A percentile compares a stretch with the other conserved stretches of the same genome.
These are phyloP conservation scores for Rubroboletus pulcherrimus DNA, from an alignment of 768 basidiomycete species.

Conservation along the genomic window DNA sequence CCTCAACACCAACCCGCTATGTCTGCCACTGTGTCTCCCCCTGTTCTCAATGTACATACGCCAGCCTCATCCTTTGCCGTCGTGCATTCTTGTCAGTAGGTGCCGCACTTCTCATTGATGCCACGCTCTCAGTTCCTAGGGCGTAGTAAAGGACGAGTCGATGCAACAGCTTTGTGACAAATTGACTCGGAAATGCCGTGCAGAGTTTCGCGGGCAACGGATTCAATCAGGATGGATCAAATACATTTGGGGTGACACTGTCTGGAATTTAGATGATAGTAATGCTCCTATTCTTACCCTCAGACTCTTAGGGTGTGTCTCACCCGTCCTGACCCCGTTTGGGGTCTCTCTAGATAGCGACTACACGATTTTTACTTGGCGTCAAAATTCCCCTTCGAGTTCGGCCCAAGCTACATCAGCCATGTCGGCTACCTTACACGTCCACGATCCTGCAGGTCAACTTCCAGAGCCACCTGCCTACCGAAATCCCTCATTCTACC, in stretches of 20 bases:
- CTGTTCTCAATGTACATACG: slow-evolving; percentile 72
- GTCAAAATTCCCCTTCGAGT: slow-evolving; percentile 44
- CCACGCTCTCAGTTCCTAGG: slow-evolving; percentile 6
- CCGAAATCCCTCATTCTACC: slow-evolving; percentile 66
- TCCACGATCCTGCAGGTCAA: slow-evolving; percentile 56
- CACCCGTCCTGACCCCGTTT: neutral
- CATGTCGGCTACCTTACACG: slow-evolving; percentile 45
- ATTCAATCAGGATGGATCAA: slow-evolving; percentile 82
- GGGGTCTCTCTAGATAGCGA: slow-evolving; percentile 60
- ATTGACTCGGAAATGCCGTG: slow-evolving; percentile 61
- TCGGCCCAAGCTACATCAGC: slow-evolving; percentile 13
- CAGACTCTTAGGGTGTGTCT: neutral
- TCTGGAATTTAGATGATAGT: slow-evolving; percentile 94
- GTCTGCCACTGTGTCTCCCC: slow-evolving; percentile 31
- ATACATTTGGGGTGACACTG: slow-evolving; percentile 72
- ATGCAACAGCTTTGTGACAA: slow-evolving; percentile 64
- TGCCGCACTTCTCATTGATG: neutral
- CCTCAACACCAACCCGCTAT: slow-evolving; percentile 8
- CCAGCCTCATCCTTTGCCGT: slow-evolving; percentile 72
- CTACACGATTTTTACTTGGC: slow-evolving; percentile 82
- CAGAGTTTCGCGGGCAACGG: slow-evolving; percentile 54
- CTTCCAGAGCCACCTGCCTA: slow-evolving; percentile 63
- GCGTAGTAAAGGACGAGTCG: slow-evolving; percentile 64
- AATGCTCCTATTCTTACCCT: slow-evolving; percentile 13
- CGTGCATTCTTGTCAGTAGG: slow-evolving; percentile 63